Evolutionary conservation across 345 rosid genomes (phyloP).

Genomic region (Arabidopsis arenosa): DNA sequence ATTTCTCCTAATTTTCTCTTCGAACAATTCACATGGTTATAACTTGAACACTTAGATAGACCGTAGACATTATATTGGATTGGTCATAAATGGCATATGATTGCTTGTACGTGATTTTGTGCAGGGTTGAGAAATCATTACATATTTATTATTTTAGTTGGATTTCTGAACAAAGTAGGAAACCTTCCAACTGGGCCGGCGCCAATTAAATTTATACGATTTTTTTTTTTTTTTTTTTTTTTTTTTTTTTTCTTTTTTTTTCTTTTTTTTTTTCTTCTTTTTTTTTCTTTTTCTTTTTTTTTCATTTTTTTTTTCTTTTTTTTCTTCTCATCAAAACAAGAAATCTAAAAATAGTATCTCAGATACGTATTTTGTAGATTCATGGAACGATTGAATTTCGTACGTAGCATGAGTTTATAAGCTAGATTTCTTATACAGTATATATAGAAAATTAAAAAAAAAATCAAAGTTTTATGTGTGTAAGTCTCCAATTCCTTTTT

Average conservation of each 20-base stretch:
- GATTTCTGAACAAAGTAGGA: conserved; percentile 38
- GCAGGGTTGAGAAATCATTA: conserved; percentile 36
- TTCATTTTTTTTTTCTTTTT: too few relatives aligned
- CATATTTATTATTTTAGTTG: conserved; percentile 29
- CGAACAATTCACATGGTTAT: neutral
- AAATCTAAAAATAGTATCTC: too few relatives aligned
- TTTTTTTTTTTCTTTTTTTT: too few relatives aligned
- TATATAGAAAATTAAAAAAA: neutral
- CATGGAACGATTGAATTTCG: neutral
- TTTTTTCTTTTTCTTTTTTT: too few relatives aligned
- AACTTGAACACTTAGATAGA: conserved; percentile 12
- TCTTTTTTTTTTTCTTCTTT: too few relatives aligned
- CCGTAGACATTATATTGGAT: conserved; percentile 15
- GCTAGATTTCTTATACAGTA: neutral
- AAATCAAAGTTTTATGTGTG: neutral
- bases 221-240: too few relatives aligned
- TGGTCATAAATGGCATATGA: conserved; percentile 46
- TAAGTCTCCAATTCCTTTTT: neutral
- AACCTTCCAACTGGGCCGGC: conserved; percentile 36
- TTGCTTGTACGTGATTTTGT: conserved; percentile 45
- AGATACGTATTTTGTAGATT: neutral
- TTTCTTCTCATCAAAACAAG: too few relatives aligned
- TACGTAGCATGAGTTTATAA: neutral
- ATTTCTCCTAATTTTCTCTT: neutral
- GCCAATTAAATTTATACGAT: conserved; percentile 2